Evolutionary conservation across 140 eudicot species (phyloP).

Genomic region (Bidens hawaiensis): DNA sequence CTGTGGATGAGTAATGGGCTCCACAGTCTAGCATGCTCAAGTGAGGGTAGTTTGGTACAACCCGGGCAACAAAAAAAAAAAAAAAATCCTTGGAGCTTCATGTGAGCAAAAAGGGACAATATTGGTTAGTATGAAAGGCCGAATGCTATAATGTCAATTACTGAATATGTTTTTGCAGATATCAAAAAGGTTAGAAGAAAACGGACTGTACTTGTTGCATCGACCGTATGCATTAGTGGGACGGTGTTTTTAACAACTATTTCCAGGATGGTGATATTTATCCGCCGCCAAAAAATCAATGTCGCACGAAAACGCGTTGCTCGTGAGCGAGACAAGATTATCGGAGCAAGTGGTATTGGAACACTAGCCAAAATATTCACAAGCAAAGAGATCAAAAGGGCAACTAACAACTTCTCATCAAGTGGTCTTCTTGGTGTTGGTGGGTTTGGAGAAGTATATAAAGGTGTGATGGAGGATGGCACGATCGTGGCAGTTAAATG

Average conservation of each 20-base stretch:
- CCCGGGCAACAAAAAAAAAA: no score
- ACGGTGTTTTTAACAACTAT: slow-evolving; percentile 26
- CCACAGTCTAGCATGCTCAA: no score
- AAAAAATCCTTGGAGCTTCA: no score
- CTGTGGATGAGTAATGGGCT: no score
- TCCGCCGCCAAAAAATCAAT: slow-evolving; percentile 35
- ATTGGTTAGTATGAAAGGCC: no score
- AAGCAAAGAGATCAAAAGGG: slow-evolving; percentile 66
- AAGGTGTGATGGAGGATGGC: slow-evolving; percentile 63
- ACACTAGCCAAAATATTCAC: slow-evolving; percentile 55
- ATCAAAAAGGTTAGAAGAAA: slow-evolving; percentile 39
- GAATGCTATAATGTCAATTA: no score
- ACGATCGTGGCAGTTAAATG: slow-evolving; percentile 71
- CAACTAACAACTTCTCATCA: slow-evolving; percentile 64
- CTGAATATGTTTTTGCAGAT: slow-evolving; percentile 5
- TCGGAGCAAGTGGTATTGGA: slow-evolving; percentile 49
- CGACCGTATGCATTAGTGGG: slow-evolving; percentile 31
- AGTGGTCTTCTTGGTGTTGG: slow-evolving; percentile 73
- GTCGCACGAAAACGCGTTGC: slow-evolving; percentile 44
- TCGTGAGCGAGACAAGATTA: slow-evolving; percentile 64
- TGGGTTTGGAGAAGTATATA: slow-evolving; percentile 80
- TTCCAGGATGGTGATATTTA: slow-evolving; percentile 29
- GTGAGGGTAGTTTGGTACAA: no score
- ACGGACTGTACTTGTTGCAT: slow-evolving; percentile 15
- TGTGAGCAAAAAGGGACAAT: no score